Evolutionary conservation across 2,329 filamentous ascomycete genomes (phyloP), one percentile per base, ranked within the genome.

Genomic region (Diaporthe sp.): DNA sequence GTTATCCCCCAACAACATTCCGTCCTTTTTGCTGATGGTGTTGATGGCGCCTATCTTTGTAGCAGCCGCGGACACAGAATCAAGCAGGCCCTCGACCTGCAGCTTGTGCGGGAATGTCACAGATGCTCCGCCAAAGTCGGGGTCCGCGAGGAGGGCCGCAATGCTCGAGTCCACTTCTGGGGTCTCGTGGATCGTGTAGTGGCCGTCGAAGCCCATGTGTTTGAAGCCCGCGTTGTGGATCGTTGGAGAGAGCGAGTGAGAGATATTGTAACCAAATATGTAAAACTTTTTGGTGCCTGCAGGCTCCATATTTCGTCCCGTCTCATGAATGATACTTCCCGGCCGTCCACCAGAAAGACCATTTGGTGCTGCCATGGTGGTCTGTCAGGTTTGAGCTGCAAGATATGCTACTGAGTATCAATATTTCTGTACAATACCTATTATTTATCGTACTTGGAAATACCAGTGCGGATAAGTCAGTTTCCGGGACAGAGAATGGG

Each of bases 31-130:
- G 60, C 40, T 33, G 17, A 64, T 64, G 25, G 60, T 64, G 19
- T 64, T 64, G 40, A 64, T 33, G 40, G 60, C 60, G 40, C 60
- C 60, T 64, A 64, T 64, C 40, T 64, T 64, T 8, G 33, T 5
- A 7, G 60, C 60, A 4, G 60, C 60, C 28, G 40, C 25, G 40
- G 60, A 64, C 0, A 64, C 40, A 42, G 17, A 33, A 5, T 64
- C 60, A 12, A 64, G 60, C 25, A 64, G 28, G 60, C 7, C 25
- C 60, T 25, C 40, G 25, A 64, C 60, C 19, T 64, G 60, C 60
- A 64, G 40, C 60, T 64, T 64, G 60, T 64, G 60, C 9, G 60
- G 60, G 40, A 64, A 64, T 17, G 60, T 64, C 40, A 64, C 60
- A 4, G 60, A 64, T 15, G 60, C 60, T 25, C 60, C 60, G 25